These are phyloP conservation scores for Trichoderma guizhouense DNA, from an alignment of 2,329 filamentous ascomycete genomes.

Conservation along the genomic window DNA sequence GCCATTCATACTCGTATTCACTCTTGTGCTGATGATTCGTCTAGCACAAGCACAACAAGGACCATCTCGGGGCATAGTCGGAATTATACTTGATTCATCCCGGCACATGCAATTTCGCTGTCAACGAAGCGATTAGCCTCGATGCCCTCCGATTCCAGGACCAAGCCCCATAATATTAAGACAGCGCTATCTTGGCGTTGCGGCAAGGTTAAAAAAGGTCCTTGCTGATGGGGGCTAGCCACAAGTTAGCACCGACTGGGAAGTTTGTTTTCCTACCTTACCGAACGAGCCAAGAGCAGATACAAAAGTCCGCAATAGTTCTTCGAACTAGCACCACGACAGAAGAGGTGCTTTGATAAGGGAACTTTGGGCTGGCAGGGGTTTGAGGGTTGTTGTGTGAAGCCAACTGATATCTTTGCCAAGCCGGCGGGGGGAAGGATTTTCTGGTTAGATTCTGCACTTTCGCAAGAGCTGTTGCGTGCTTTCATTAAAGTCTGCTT, in stretches of 20 bases:
- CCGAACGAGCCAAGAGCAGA: slow-evolving; percentile 9
- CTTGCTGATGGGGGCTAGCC: background rate
- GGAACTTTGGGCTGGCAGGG: background rate
- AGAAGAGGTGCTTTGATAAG: background rate
- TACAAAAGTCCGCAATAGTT: slow-evolving; percentile 11
- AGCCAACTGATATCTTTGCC: background rate
- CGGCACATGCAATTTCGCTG: background rate
- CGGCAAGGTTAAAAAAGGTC: slow-evolving; percentile 10
- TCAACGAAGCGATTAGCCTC: background rate
- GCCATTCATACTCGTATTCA: background rate
- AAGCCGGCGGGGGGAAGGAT: background rate
- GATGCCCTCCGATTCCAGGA: background rate
- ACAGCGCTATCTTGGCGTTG: slow-evolving; percentile 12
- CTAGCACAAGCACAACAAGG: background rate
- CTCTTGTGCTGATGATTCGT: background rate
- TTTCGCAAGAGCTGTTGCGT: background rate
- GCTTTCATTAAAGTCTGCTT: background rate
- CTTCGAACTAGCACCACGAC: background rate
- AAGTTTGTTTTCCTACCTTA: slow-evolving; percentile 4
- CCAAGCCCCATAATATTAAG: slow-evolving; percentile 12
- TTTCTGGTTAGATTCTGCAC: background rate
- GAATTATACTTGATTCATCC: background rate
- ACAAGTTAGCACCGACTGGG: background rate
- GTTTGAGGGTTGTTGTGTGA: background rate
- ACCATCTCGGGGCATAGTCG: background rate